A percentile compares a stretch with the other conserved stretches of the same genome.
Evolutionary conservation across 169 alveolate genomes (phyloP).

Genomic region (Plasmodium berghei): DNA sequence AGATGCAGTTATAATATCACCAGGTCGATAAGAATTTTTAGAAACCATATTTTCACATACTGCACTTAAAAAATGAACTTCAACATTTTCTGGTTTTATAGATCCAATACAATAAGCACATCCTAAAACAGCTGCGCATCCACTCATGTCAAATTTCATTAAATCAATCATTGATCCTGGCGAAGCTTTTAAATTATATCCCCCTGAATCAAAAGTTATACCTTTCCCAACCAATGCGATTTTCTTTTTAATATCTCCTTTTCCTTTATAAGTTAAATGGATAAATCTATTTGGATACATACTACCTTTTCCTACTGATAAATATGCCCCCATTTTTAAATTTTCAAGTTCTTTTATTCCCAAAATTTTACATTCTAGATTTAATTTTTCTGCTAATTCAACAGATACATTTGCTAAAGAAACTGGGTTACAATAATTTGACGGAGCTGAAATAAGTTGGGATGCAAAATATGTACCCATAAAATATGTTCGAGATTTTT

Average conservation of each 20-base stretch:
- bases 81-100: conserved; percentile 87
- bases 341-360: conserved; percentile 88
- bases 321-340: conserved; percentile 90
- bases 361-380: conserved; percentile 84
- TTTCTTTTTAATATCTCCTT: conserved; percentile 77
- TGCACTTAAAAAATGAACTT: conserved; percentile 91
- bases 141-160: conserved; percentile 93
- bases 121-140: conserved; percentile 92
- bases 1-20: conserved; percentile 94
- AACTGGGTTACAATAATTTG: conserved; percentile 89
- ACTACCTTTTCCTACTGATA: conserved; percentile 92
- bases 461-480: conserved; percentile 77
- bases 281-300: conserved; percentile 89
- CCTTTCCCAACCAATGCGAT: conserved; percentile 96
- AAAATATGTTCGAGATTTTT: conserved; percentile 42
- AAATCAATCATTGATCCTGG: conserved; percentile 81
- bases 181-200: conserved; percentile 91
- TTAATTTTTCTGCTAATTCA: conserved; percentile 81
- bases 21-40: conserved; percentile 92
- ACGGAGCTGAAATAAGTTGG: conserved; percentile 88
- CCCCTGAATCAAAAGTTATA: conserved; percentile 94
- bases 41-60: conserved; percentile 94
- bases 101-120: conserved; percentile 89
- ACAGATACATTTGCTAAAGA: conserved; percentile 83
- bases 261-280: conserved; percentile 86